A percentile compares a stretch with the other conserved stretches of the same genome.
These are phyloP conservation scores for Pleurotus platypus DNA, from an alignment of 768 basidiomycete genomes.

Conservation along the genomic window DNA sequence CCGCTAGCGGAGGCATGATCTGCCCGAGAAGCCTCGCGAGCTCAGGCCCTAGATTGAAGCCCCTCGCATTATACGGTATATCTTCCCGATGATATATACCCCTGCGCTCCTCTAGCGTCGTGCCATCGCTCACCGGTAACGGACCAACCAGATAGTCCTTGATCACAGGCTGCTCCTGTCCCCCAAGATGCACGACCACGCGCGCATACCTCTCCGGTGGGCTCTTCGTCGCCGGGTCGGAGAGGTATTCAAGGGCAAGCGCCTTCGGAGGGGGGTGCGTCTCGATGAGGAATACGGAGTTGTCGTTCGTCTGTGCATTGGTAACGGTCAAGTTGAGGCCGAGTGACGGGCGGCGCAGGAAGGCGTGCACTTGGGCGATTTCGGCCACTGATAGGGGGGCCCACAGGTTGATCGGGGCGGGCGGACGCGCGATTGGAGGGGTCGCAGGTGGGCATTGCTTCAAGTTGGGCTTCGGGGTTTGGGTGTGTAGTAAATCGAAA, in stretches of 20 bases:
- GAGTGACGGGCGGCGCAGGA: slow-evolving; percentile 39
- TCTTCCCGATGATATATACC: slow-evolving; percentile 50
- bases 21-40: slow-evolving; percentile 26
- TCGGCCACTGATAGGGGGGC: slow-evolving; percentile 43
- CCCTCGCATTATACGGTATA: slow-evolving; percentile 54
- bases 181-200: slow-evolving; percentile 51
- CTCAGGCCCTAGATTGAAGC: slow-evolving; percentile 26
- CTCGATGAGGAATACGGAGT: slow-evolving; percentile 49
- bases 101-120: slow-evolving; percentile 36
- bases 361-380: slow-evolving; percentile 36
- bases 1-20: slow-evolving; percentile 30
- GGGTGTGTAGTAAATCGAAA: not conserved
- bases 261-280: slow-evolving; percentile 44
- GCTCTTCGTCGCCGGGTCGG: slow-evolving; percentile 19
- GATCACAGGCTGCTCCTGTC: slow-evolving; percentile 34
- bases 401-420: slow-evolving; percentile 48
- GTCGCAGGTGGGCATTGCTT: slow-evolving; percentile 29
- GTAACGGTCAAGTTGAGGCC: slow-evolving; percentile 45
- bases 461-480: slow-evolving; percentile 5
- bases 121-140: slow-evolving; percentile 39
- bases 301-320: slow-evolving; percentile 33
- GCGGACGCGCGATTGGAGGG: slow-evolving; percentile 32
- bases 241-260: slow-evolving; percentile 43
- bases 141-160: slow-evolving; percentile 59
- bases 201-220: slow-evolving; percentile 40